These are phyloP conservation scores for Ophiostoma populinum DNA, from an alignment of 2,329 filamentous ascomycete genomes.

Conservation along the genomic window DNA sequence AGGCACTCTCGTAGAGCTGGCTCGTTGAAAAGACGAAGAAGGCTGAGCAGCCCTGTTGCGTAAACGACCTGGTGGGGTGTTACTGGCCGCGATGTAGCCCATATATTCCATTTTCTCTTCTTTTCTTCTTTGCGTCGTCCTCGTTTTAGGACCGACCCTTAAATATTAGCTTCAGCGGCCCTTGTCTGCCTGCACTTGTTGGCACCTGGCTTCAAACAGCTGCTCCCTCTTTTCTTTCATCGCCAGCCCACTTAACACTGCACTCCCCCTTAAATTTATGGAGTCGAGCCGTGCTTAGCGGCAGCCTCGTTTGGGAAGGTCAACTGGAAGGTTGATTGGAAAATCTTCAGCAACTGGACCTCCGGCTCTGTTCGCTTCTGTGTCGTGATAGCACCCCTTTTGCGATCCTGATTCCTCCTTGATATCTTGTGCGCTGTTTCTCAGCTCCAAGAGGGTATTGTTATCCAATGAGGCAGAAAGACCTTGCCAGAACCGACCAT, in stretches of 20 bases:
- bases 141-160: not conserved
- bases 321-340: too few relatives aligned
- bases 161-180: not conserved
- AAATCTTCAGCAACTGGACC: not conserved
- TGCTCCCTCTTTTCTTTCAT: not conserved
- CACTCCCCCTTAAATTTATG: conserved; percentile 6
- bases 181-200: not conserved
- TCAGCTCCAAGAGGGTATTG: too few relatives aligned
- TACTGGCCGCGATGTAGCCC: conserved; percentile 10
- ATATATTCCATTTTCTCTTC: conserved; percentile 10
- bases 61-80: conserved; percentile 8
- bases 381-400: too few relatives aligned
- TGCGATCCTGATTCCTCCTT: too few relatives aligned
- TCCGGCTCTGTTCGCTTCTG: not conserved
- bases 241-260: conserved; percentile 1
- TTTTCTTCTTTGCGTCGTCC: not conserved
- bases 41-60: conserved; percentile 3
- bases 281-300: not conserved
- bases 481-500: not conserved
- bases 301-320: conserved; percentile 4
- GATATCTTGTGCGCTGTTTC: too few relatives aligned
- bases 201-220: too few relatives aligned
- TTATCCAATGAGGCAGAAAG: too few relatives aligned
- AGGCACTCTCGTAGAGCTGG: conserved; percentile 5
- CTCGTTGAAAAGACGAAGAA: conserved; percentile 4